Percentiles rank a stretch among this genome's conserved stretches.
phyloP scores from a whole-genome alignment of 2,329 filamentous ascomycete genomes.

The Eurotiales sp. region DNA sequence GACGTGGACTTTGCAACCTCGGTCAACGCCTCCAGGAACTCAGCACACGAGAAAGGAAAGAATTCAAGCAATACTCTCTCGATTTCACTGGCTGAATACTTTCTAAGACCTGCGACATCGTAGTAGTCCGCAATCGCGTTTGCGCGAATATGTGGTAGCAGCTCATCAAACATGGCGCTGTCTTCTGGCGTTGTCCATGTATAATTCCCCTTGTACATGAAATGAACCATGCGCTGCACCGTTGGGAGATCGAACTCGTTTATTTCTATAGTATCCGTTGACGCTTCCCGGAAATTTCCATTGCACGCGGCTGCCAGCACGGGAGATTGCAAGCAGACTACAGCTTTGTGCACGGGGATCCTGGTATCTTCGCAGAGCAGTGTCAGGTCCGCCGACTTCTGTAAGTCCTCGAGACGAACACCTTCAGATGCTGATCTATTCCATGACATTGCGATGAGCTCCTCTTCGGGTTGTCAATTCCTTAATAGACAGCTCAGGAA shows the following conservation, averaged over 20 bases:
- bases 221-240: not conserved
- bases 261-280: not conserved
- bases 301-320: not conserved
- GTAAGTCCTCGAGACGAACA: not conserved
- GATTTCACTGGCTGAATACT: not conserved
- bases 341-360: not conserved
- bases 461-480: no score
- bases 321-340: not conserved
- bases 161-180: not conserved
- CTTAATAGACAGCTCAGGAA: no score
- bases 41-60: not conserved
- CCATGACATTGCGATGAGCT: no score
- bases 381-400: not conserved
- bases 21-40: not conserved
- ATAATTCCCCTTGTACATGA: not conserved
- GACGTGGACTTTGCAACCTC: not conserved
- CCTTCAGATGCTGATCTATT: no score
- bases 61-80: not conserved
- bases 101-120: not conserved
- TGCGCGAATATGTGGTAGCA: not conserved
- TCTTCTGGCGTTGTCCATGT: no score
- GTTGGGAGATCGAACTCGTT: not conserved
- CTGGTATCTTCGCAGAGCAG: not conserved
- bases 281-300: not conserved
- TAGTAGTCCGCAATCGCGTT: not conserved